Percentiles rank a stretch among this genome's conserved stretches.
phyloP scores from a whole-genome alignment of 129 eudicot genomes.

The Flaveria ramosissima region DNA sequence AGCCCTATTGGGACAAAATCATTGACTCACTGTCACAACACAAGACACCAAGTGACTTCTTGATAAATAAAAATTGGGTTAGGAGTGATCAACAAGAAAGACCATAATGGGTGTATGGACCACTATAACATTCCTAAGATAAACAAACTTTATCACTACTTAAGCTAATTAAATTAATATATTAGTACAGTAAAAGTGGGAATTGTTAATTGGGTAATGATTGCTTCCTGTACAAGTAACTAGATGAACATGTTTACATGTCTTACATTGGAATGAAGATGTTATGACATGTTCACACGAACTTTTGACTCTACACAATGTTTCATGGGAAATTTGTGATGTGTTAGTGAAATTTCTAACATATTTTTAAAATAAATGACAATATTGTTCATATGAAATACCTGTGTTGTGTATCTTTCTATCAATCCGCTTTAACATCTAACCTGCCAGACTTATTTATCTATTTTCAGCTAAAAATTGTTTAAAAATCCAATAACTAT shows the following conservation, averaged over 20 bases:
- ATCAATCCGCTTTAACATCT: not conserved
- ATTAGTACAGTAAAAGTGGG: not conserved
- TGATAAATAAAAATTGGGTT: no score
- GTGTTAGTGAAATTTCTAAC: no score
- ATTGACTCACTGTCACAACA: not conserved
- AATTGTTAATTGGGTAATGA: conserved; percentile 36
- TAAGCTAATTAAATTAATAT: not conserved
- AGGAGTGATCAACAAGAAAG: conserved; percentile 12
- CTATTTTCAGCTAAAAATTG: no score
- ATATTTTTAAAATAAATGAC: no score
- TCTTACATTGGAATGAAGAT: not conserved
- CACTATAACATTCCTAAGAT: conserved; percentile 20
- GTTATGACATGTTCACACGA: not conserved
- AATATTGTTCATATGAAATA: no score
- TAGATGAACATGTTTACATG: conserved; percentile 33
- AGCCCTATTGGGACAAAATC: conserved; percentile 7
- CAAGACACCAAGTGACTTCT: conserved; percentile 11
- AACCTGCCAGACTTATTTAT: not conserved
- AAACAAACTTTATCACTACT: conserved; percentile 8
- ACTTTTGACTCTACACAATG: not conserved
- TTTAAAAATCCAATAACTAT: no score
- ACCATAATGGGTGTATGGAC: conserved; percentile 29
- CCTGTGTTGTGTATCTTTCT: no score
- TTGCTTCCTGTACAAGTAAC: conserved; percentile 28
- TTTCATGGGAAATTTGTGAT: not conserved